phyloP scores from a whole-genome alignment of 176 grass and related monocot genomes.

The Musa acuminata region DNA sequence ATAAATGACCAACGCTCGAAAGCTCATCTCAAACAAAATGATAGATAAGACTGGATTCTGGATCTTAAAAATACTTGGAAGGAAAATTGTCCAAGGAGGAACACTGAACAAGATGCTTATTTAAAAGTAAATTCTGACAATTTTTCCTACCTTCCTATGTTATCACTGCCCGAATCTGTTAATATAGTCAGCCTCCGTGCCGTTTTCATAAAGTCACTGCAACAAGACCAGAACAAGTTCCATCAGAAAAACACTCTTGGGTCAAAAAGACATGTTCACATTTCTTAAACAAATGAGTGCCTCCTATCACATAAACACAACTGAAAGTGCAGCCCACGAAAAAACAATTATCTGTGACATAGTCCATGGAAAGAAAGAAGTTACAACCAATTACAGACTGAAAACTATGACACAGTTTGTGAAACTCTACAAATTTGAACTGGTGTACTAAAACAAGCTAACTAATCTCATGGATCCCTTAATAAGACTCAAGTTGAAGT shows the following conservation, averaged over 20 bases:
- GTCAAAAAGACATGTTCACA: background rate
- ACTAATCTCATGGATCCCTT: too few relatives aligned
- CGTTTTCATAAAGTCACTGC: constrained; percentile 77
- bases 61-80: background rate
- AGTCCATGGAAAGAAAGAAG: too few relatives aligned
- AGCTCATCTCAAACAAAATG: too few relatives aligned
- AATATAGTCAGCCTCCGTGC: constrained; percentile 77
- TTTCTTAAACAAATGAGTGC: background rate
- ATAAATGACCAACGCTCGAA: too few relatives aligned
- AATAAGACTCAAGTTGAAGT: too few relatives aligned
- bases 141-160: constrained; percentile 42
- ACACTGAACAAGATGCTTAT: background rate
- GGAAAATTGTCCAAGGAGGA: background rate
- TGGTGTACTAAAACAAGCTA: too few relatives aligned
- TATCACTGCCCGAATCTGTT: constrained; percentile 33
- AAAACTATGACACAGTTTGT: too few relatives aligned
- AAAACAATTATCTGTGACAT: too few relatives aligned
- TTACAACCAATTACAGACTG: too few relatives aligned
- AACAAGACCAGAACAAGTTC: background rate
- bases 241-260: background rate
- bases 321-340: background rate
- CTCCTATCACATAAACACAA: too few relatives aligned
- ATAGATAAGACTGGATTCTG: background rate
- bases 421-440: too few relatives aligned
- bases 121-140: constrained; percentile 10